Percentiles rank a stretch among this genome's conserved stretches.
Conservation (phyloP, 768 basidiomycete species). For the Boletus subparvulus region DNA sequence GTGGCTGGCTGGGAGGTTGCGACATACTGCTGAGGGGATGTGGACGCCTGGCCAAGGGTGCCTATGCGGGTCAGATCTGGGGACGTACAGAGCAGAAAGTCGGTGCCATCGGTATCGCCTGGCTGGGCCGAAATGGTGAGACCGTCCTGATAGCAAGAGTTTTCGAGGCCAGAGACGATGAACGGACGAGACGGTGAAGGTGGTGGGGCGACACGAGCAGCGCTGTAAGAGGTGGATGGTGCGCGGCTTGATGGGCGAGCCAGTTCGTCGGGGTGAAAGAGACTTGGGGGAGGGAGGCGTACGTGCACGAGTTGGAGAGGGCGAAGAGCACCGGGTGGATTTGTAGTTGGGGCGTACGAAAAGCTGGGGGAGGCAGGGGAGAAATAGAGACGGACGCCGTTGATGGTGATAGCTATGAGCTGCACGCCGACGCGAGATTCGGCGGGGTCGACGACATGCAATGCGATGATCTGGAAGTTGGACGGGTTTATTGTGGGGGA, state of each 20-base stretch:
- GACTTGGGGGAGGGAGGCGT: constrained; percentile 71
- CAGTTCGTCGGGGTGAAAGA: constrained; percentile 76
- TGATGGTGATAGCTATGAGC: constrained; percentile 77
- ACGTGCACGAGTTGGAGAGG: constrained; percentile 73
- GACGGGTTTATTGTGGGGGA: constrained; percentile 69
- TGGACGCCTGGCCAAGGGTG: constrained; percentile 61
- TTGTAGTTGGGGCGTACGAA: constrained; percentile 42
- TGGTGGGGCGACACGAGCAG: constrained; percentile 42
- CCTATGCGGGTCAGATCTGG: constrained; percentile 77
- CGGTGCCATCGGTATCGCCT: constrained; percentile 70
- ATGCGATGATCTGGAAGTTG: constrained; percentile 63
- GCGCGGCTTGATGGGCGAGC: constrained; percentile 49
- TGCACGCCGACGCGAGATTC: constrained; percentile 73
- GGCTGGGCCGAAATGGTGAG: constrained; percentile 69
- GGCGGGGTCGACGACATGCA: constrained; percentile 65
- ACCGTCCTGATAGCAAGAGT: constrained; percentile 64
- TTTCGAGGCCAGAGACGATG: constrained; percentile 57
- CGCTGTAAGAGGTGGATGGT: constrained; percentile 44
- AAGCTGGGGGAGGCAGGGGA: constrained; percentile 52
- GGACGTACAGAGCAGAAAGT: constrained; percentile 71
- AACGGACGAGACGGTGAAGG: constrained; percentile 56
- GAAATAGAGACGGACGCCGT: constrained; percentile 86
- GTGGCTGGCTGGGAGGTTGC: constrained; percentile 38
- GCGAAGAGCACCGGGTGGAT: constrained; percentile 26
- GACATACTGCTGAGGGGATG: constrained; percentile 36